Evolutionary conservation across 495 filamentous ascomycete species (phyloP).

Genomic region (Xanthoparmelia taractica): DNA sequence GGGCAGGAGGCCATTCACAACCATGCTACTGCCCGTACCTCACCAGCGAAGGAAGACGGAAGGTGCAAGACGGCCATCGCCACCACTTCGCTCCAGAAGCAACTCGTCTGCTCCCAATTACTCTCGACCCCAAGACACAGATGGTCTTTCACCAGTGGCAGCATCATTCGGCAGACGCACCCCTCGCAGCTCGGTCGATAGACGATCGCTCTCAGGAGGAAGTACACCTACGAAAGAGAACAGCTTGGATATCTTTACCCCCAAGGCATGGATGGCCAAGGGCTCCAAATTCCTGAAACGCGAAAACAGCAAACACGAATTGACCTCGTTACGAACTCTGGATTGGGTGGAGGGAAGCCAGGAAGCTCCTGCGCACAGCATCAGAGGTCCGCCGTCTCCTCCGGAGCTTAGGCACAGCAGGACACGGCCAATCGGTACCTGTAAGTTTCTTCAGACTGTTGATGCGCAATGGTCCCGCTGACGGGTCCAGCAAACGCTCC

Average conservation of each 20-base stretch:
- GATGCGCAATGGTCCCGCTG: slow-evolving; percentile 31
- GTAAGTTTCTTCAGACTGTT: slow-evolving; percentile 8
- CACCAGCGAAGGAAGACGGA: slow-evolving; percentile 22
- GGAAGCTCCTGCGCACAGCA: neutral
- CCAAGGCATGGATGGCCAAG: slow-evolving; percentile 40
- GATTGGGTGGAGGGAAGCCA: slow-evolving; percentile 41
- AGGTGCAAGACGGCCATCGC: slow-evolving; percentile 16
- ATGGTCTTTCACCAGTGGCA: slow-evolving; percentile 2
- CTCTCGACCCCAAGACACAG: slow-evolving; percentile 2
- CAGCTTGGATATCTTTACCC: slow-evolving; percentile 31
- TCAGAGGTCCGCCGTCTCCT: neutral
- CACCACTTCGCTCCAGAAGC: slow-evolving; percentile 19
- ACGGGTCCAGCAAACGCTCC: slow-evolving; percentile 8
- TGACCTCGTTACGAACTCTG: slow-evolving; percentile 36
- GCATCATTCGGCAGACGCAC: neutral
- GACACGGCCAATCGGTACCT: slow-evolving; percentile 7
- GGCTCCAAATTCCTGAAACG: slow-evolving; percentile 47
- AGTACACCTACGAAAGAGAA: slow-evolving; percentile 15
- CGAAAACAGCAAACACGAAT: slow-evolving; percentile 46
- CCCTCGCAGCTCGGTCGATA: slow-evolving; percentile 6
- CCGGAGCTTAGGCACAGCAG: slow-evolving; percentile 13
- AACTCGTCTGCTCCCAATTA: slow-evolving; percentile 18
- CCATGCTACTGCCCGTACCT: slow-evolving; percentile 9
- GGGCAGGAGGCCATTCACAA: slow-evolving; percentile 15
- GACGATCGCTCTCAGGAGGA: slow-evolving; percentile 15